Evolutionary conservation across 371 early-diverging fungal species (phyloP).

Genomic region (Nematocida ausubeli): DNA sequence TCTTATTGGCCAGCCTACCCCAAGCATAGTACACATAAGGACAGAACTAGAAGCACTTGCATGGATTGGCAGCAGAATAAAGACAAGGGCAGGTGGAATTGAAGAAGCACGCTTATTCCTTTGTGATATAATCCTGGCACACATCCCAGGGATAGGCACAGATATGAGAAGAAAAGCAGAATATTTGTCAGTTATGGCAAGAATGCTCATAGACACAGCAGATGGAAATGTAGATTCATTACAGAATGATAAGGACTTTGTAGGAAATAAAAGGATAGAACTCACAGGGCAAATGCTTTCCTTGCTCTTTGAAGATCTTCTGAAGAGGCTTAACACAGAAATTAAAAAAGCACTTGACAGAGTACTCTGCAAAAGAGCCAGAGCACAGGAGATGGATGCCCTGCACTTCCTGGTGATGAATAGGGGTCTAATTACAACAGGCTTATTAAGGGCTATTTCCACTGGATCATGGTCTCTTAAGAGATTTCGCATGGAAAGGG

Average conservation of each 20-base stretch:
- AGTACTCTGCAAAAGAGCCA: constrained; percentile 80
- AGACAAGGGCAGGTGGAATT: constrained; percentile 58
- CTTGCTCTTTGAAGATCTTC: constrained; percentile 96
- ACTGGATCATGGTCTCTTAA: constrained; percentile 98
- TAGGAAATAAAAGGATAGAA: constrained; percentile 99
- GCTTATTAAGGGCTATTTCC: constrained; percentile 88
- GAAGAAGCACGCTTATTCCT: constrained; percentile 87
- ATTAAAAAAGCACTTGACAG: constrained; percentile 75
- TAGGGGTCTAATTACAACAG: constrained; percentile 83
- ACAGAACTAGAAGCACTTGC: constrained; percentile 70
- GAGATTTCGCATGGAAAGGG: constrained; percentile 99
- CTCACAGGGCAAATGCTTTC: constrained; percentile 88
- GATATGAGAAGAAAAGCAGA: constrained; percentile 77
- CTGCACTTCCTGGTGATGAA: constrained; percentile 76
- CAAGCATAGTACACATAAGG: constrained; percentile 3
- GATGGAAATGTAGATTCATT: constrained; percentile 72
- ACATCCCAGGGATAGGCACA: constrained; percentile 78
- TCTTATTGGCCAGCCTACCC: constrained; percentile 74
- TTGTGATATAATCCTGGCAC: constrained; percentile 83
- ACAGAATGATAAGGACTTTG: constrained; percentile 96
- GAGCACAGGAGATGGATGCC: constrained; percentile 89
- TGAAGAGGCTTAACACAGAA: constrained; percentile 89
- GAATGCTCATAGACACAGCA: constrained; percentile 80
- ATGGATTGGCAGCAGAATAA: constrained; percentile 76
- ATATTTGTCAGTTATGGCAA: constrained; percentile 91